These are phyloP conservation scores for Iberis pinnata DNA, from an alignment of 345 rosid species.

Conservation along the genomic window DNA sequence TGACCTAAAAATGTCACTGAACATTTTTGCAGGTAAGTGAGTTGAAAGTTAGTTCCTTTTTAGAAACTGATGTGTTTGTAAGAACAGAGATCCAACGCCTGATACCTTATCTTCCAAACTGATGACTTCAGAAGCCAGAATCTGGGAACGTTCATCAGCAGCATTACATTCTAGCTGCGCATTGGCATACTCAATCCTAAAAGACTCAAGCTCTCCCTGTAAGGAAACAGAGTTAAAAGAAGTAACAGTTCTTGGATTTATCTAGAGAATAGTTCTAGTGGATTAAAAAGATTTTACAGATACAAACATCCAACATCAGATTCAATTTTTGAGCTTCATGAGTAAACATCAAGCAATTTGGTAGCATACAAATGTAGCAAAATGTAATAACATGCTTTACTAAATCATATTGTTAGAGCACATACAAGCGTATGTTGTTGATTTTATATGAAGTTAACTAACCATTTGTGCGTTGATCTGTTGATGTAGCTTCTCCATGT, in stretches of 20 bases:
- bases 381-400: constrained; percentile 6
- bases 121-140: constrained; percentile 94
- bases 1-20: constrained; percentile 5
- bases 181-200: constrained; percentile 58
- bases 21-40: constrained; percentile 10
- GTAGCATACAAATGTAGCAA: constrained; percentile 1
- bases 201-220: constrained; percentile 84
- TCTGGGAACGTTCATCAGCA: constrained; percentile 84
- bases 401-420: constrained; percentile 5
- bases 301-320: no score
- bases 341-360: not conserved
- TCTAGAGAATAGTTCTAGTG: constrained; percentile 7
- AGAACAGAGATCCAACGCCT: constrained; percentile 6
- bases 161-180: constrained; percentile 82
- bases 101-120: constrained; percentile 98
- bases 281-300: no score
- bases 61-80: not conserved
- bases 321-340: no score
- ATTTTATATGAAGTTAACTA: constrained; percentile 21
- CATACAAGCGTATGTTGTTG: constrained; percentile 10
- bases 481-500: constrained; percentile 72
- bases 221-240: constrained; percentile 14
- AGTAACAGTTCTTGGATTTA: constrained; percentile 1
- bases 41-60: not conserved
- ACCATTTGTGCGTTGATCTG: constrained; percentile 82